These are phyloP conservation scores for Candida hispaniensis DNA, from an alignment of 805 yeast species.

Conservation along the genomic window DNA sequence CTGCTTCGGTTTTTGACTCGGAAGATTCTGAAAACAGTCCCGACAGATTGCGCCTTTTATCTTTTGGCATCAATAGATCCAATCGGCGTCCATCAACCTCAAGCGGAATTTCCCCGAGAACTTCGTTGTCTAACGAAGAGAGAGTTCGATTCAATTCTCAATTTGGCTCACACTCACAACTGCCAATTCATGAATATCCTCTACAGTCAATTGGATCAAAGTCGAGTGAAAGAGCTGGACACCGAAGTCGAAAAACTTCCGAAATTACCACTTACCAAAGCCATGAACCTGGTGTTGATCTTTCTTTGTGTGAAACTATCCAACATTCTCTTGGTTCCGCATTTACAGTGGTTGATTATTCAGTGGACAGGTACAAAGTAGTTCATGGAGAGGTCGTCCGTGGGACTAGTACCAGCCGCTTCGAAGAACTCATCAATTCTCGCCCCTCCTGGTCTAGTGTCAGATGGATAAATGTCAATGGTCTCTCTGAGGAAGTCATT, in stretches of 20 bases:
- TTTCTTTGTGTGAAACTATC: constrained; percentile 40
- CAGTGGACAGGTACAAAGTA: constrained; percentile 34
- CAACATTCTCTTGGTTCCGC: constrained; percentile 44
- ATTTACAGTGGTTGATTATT: constrained; percentile 45
- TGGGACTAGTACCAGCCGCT: constrained; percentile 21
- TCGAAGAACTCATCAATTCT: constrained; percentile 27
- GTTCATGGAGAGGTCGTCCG: constrained; percentile 34
- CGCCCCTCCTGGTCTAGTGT: constrained; percentile 42
- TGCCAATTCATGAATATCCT: too few relatives aligned
- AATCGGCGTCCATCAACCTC: too few relatives aligned
- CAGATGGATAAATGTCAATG: constrained; percentile 49
- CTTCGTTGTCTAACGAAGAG: neutral
- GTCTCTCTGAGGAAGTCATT: constrained; percentile 52
- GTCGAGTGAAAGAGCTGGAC: constrained; percentile 16
- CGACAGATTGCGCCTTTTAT: too few relatives aligned
- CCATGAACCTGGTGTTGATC: constrained; percentile 53
- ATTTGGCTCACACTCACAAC: too few relatives aligned
- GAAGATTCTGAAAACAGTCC: constrained; percentile 7
- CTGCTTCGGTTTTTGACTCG: constrained; percentile 8
- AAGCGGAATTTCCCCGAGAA: neutral
- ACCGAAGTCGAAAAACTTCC: constrained; percentile 27
- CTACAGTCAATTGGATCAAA: too few relatives aligned
- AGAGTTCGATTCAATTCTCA: neutral
- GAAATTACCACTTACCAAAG: constrained; percentile 34
- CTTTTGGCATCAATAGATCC: too few relatives aligned